Conservation (phyloP, 2,329 filamentous ascomycete species). For the Aspergillus sp. region DNA sequence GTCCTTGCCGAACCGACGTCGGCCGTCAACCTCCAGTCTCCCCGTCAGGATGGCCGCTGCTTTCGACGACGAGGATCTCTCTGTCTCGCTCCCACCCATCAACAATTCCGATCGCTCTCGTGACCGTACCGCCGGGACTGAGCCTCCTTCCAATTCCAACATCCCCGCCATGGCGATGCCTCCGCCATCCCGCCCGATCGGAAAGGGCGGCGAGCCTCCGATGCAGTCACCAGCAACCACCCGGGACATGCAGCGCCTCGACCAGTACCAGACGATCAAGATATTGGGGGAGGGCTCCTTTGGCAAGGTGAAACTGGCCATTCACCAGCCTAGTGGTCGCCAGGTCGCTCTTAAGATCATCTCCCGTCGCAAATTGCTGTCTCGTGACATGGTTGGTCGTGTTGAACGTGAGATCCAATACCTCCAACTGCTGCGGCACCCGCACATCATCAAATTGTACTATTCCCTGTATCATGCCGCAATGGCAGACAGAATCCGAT, state of each 20-base stretch:
- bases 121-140: slow-evolving; percentile 25
- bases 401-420: slow-evolving; percentile 99
- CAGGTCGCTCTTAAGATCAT: slow-evolving; percentile 99
- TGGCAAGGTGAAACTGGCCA: slow-evolving; percentile 96
- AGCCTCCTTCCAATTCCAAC: slow-evolving; percentile 27
- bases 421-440: slow-evolving; percentile 89
- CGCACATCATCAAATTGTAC: slow-evolving; percentile 98
- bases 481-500: not conserved
- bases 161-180: slow-evolving; percentile 42
- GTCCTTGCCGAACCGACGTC: slow-evolving; percentile 12
- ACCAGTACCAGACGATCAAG: slow-evolving; percentile 85
- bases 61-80: slow-evolving; percentile 81
- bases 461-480: slow-evolving; percentile 32
- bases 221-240: slow-evolving; percentile 49
- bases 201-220: slow-evolving; percentile 27
- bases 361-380: slow-evolving; percentile 91
- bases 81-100: slow-evolving; percentile 63
- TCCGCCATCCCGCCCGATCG: slow-evolving; percentile 37
- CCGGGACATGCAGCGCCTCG: slow-evolving; percentile 76
- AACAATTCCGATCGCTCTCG: slow-evolving; percentile 34
- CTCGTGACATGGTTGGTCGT: slow-evolving; percentile 93
- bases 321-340: slow-evolving; percentile 87
- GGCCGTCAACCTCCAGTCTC: slow-evolving; percentile 8
- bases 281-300: slow-evolving; percentile 96
- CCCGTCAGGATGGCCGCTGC: slow-evolving; percentile 40